Evolutionary conservation across 2,329 filamentous ascomycete species (phyloP).

Genomic region (Pestalotiopsis sp.): DNA sequence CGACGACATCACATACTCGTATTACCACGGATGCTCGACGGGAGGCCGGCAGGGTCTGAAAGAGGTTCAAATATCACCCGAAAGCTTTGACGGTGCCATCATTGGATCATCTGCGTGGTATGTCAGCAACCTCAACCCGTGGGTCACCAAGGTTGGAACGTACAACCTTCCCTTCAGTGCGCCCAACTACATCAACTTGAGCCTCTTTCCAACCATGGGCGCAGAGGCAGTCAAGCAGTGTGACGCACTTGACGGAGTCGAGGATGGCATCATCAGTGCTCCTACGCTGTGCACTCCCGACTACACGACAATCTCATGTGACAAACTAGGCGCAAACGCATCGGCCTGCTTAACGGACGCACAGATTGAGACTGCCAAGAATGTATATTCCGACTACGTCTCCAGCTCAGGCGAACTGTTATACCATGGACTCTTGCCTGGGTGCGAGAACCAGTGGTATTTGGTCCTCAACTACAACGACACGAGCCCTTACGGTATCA

Average conservation of each 20-base stretch:
- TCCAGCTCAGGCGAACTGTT: slow-evolving; percentile 8
- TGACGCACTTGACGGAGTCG: slow-evolving; percentile 8
- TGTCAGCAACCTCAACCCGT: slow-evolving; percentile 6
- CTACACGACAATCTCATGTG: slow-evolving; percentile 6
- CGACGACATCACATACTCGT: slow-evolving; percentile 39
- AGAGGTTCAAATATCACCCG: slow-evolving; percentile 39
- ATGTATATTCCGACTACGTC: slow-evolving; percentile 40
- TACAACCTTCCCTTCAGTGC: slow-evolving; percentile 4
- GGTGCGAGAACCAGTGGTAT: slow-evolving; percentile 13
- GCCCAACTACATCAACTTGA: background rate
- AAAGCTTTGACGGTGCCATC: slow-evolving; percentile 49
- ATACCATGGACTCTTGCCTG: slow-evolving; percentile 9
- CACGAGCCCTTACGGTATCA: slow-evolving; percentile 9
- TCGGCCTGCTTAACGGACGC: slow-evolving; percentile 16
- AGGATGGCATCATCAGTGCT: slow-evolving; percentile 11
- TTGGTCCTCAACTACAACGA: slow-evolving; percentile 1
- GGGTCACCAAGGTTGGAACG: slow-evolving; percentile 23
- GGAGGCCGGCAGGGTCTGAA: slow-evolving; percentile 56
- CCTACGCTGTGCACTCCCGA: slow-evolving; percentile 2
- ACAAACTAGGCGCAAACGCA: background rate
- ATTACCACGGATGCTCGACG: slow-evolving; percentile 55
- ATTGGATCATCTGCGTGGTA: slow-evolving; percentile 37
- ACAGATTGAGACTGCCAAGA: slow-evolving; percentile 40
- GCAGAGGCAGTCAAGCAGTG: slow-evolving; percentile 9
- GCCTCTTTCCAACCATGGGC: slow-evolving; percentile 2